A percentile compares a stretch with the other conserved stretches of the same genome.
These are phyloP conservation scores for Hsuehochloa calcarea DNA, from an alignment of 176 grass and related monocot genomes.

Conservation along the genomic window DNA sequence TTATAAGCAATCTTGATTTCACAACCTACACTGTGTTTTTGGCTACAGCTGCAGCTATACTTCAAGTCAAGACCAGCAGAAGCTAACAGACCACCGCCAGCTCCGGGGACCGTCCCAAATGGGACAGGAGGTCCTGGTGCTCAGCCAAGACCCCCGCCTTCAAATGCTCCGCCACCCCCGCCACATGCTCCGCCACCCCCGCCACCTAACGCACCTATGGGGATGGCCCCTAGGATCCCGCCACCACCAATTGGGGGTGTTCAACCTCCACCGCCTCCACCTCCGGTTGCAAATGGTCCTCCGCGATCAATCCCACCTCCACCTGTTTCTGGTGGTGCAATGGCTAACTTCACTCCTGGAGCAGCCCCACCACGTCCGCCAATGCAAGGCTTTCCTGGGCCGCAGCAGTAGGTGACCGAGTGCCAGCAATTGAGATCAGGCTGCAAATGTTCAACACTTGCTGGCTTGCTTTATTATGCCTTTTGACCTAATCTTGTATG, in stretches of 20 bases:
- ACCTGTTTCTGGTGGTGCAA: slow-evolving; percentile 38
- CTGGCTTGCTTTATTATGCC: background rate
- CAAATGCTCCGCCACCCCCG: slow-evolving; percentile 49
- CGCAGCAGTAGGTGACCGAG: slow-evolving; percentile 40
- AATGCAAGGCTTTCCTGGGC: slow-evolving; percentile 59
- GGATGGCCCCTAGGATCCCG: slow-evolving; percentile 66
- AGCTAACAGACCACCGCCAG: slow-evolving; percentile 61
- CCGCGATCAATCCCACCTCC: slow-evolving; percentile 73
- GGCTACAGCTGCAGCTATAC: slow-evolving; percentile 75
- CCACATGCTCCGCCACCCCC: slow-evolving; percentile 62
- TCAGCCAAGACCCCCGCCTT: slow-evolving; percentile 57
- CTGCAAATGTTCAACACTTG: background rate
- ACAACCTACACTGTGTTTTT: background rate
- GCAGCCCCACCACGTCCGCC: slow-evolving; percentile 49
- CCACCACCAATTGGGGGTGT: slow-evolving; percentile 44
- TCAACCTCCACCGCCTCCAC: slow-evolving; percentile 64
- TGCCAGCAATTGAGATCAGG: background rate
- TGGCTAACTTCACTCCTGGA: slow-evolving; percentile 65
- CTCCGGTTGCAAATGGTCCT: slow-evolving; percentile 65
- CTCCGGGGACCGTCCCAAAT: slow-evolving; percentile 64
- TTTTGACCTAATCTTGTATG: slow-evolving; percentile 23
- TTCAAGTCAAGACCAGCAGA: slow-evolving; percentile 82
- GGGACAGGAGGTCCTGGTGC: slow-evolving; percentile 56
- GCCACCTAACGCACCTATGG: slow-evolving; percentile 51
- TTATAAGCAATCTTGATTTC: background rate